Base-by-base conservation (phyloP, 2,329 filamentous ascomycete genomes). In the Claviceps digitariae region DNA sequence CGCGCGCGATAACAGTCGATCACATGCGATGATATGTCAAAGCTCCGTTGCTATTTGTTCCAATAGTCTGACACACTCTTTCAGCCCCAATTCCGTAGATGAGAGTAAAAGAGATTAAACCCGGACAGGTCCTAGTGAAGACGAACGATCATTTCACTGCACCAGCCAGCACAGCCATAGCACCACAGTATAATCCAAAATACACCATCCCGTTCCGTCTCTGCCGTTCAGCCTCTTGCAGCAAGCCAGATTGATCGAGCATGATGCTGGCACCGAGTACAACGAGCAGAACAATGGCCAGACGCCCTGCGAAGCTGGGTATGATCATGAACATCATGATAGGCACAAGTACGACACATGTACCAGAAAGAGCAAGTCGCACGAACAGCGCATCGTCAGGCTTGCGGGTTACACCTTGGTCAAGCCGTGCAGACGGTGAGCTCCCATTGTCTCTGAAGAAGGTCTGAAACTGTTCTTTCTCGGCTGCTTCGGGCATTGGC, bases 311-410 rank as follows among this genome's bases (percentile, higher is more conserved):
- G 55, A 83, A 80, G 6, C 75, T 73, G 0, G 75, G 71, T 21
- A 84, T 76, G 23, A 81, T 69, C 5, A 73, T 64, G 60, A 84
- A 85, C 0, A 77, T 73, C 9, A 84, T 60, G 1, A 83, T 69
- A 0, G 82, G 81, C 0, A 81, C 66, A 6, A 84, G 64, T 2
- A 84, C 63, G 15, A 60, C 53, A 29, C 61, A 57, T 23, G 61
- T 57, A 23, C 59, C 63, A 15, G 45, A 50, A 20, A 51, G 23
- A n/a, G 47, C 51, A 15, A 50, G 40, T 23, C 53, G 44, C 10
- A 53, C 51, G 15, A 55, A 47, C n/a, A 50, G 15, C 8, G n/a
- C 36, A 23, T 52, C 49, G 4, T 27, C 27, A 10, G 34, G 44
- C 21, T 34, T 48, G 31, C 20, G 20, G 8, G 40, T 6, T 23